Conservation (phyloP, 2,329 filamentous ascomycete genomes). For the Fusarium xyrophilum region DNA sequence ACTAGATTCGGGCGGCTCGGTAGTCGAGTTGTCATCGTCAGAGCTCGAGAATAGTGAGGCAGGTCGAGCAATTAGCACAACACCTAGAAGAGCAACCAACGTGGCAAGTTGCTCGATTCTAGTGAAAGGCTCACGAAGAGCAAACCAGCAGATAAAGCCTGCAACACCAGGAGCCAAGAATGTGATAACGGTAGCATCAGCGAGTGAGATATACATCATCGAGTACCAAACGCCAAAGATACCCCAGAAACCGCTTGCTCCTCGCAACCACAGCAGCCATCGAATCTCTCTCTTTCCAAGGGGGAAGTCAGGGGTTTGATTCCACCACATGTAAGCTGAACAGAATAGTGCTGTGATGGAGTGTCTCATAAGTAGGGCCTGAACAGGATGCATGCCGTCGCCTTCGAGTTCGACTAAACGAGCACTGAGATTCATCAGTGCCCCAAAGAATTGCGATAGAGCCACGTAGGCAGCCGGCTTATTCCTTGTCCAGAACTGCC, state of each 20-base stretch:
- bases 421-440: slow-evolving; percentile 84
- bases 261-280: slow-evolving; percentile 71
- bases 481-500: slow-evolving; percentile 66
- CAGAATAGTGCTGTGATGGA: slow-evolving; percentile 72
- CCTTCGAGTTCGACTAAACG: slow-evolving; percentile 76
- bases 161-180: slow-evolving; percentile 82
- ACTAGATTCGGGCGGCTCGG: slow-evolving; percentile 20
- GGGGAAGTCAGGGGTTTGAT: slow-evolving; percentile 70
- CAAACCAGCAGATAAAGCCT: slow-evolving; percentile 79
- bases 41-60: slow-evolving; percentile 57
- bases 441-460: slow-evolving; percentile 79
- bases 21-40: slow-evolving; percentile 27
- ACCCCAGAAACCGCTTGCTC: slow-evolving; percentile 75
- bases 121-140: slow-evolving; percentile 79
- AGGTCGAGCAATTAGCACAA: slow-evolving; percentile 83
- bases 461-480: slow-evolving; percentile 77
- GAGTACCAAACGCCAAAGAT: slow-evolving; percentile 77
- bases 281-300: slow-evolving; percentile 73
- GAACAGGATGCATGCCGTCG: slow-evolving; percentile 79
- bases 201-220: slow-evolving; percentile 78
- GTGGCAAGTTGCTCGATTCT: slow-evolving; percentile 78
- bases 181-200: slow-evolving; percentile 88
- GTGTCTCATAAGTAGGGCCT: slow-evolving; percentile 84
- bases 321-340: slow-evolving; percentile 76
- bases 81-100: slow-evolving; percentile 76